A percentile compares a stretch with the other conserved stretches of the same genome.
phyloP scores from a whole-genome alignment of 2,329 filamentous ascomycete genomes.

The Akanthomyces dipterigenus region DNA sequence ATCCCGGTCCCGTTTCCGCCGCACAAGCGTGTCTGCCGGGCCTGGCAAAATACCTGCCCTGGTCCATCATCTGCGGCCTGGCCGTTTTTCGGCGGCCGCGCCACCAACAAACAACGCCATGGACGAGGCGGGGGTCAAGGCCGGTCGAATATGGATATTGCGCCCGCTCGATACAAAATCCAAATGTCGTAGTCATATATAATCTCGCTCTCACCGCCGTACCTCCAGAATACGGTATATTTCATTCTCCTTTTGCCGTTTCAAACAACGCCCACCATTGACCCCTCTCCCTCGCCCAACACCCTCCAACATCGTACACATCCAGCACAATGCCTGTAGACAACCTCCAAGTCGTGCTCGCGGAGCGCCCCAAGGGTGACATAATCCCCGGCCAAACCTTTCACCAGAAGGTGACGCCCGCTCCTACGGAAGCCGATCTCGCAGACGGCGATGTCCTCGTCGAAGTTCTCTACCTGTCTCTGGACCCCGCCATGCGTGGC shows the following conservation, averaged over 20 bases:
- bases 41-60: too few relatives aligned
- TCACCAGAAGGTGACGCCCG: slow-evolving; percentile 40
- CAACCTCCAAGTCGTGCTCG: slow-evolving; percentile 50
- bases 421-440: slow-evolving; percentile 45
- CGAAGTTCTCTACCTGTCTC: slow-evolving; percentile 55
- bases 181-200: not conserved
- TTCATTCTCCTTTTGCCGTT: not conserved
- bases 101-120: not conserved
- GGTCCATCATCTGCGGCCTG: not conserved
- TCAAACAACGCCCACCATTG: not conserved
- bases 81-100: not conserved
- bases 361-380: slow-evolving; percentile 52
- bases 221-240: too few relatives aligned
- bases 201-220: not conserved
- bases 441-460: slow-evolving; percentile 59
- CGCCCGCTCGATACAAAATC: not conserved
- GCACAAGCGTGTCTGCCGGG: not conserved
- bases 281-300: not conserved
- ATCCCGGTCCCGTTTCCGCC: not conserved
- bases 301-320: not conserved
- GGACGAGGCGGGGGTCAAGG: not conserved
- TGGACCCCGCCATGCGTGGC: slow-evolving; percentile 71
- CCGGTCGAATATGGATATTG: not conserved
- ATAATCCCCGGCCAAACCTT: slow-evolving; percentile 64
- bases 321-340: slow-evolving; percentile 32